A percentile compares a stretch with the other conserved stretches of the same genome.
These are phyloP conservation scores for Pugionium cornutum DNA, from an alignment of 345 rosid species.

Conservation along the genomic window DNA sequence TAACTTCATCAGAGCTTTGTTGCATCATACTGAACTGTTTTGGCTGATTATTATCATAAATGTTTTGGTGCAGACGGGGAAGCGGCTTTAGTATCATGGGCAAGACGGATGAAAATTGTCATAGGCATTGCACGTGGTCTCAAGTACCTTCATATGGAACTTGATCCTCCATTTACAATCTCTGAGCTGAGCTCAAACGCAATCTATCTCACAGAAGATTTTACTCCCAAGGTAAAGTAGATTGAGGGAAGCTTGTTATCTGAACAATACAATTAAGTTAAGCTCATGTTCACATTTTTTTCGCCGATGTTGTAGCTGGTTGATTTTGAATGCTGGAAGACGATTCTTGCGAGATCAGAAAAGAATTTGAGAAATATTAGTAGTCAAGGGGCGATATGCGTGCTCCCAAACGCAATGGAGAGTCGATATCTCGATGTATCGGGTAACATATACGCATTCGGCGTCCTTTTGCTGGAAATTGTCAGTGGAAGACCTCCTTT, in stretches of 20 bases:
- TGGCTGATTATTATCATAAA: neutral
- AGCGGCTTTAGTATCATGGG: slow-evolving; percentile 82
- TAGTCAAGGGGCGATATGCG: slow-evolving; percentile 71
- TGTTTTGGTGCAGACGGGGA: slow-evolving; percentile 74
- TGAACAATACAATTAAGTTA: neutral
- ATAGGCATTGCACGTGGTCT: slow-evolving; percentile 82
- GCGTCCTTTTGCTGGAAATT: slow-evolving; percentile 79
- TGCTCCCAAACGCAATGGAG: slow-evolving; percentile 72
- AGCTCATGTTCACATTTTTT: neutral
- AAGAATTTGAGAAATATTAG: slow-evolving; percentile 66
- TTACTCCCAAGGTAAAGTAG: slow-evolving; percentile 75
- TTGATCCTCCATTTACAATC: slow-evolving; percentile 83
- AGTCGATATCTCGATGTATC: slow-evolving; percentile 63
- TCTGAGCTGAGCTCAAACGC: slow-evolving; percentile 86
- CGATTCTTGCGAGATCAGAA: slow-evolving; percentile 72
- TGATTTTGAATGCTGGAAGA: slow-evolving; percentile 96
- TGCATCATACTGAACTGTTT: neutral
- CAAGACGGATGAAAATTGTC: slow-evolving; percentile 83
- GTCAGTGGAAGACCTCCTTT: slow-evolving; percentile 85
- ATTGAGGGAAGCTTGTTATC: no score
- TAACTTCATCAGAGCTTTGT: slow-evolving; percentile 14
- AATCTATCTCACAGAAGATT: slow-evolving; percentile 95
- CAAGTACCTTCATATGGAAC: slow-evolving; percentile 80
- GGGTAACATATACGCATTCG: slow-evolving; percentile 83
- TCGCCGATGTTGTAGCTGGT: slow-evolving; percentile 58